A percentile compares a stretch with the other conserved stretches of the same genome.
Conservation (phyloP, 805 yeast species). For the Candida montana region DNA sequence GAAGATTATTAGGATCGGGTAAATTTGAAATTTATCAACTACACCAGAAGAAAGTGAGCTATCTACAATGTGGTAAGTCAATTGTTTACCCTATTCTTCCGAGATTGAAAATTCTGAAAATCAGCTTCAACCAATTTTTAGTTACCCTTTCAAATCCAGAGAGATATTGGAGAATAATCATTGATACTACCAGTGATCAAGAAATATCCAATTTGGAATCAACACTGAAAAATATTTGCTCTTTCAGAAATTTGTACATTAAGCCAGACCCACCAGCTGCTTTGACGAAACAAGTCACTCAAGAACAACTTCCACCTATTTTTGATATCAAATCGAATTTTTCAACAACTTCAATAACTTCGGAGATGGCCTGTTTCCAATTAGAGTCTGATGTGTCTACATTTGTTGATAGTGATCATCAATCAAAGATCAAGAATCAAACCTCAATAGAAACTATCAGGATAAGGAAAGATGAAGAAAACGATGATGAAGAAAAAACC, state of each 20-base stretch:
- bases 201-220: constrained; percentile 24
- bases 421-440: background rate
- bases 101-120: constrained; percentile 50
- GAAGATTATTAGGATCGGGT: constrained; percentile 57
- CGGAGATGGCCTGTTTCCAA: constrained; percentile 33
- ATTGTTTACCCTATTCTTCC: constrained; percentile 74
- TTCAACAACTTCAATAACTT: constrained; percentile 27
- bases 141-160: constrained; percentile 70
- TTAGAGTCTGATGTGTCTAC: constrained; percentile 30
- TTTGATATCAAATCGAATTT: constrained; percentile 9
- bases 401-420: constrained; percentile 30
- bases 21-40: constrained; percentile 53
- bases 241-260: constrained; percentile 36
- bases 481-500: constrained; percentile 8
- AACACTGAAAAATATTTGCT: constrained; percentile 28
- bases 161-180: constrained; percentile 60
- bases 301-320: background rate
- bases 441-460: background rate
- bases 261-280: constrained; percentile 5
- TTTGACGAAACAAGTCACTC: background rate
- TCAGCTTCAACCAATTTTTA: constrained; percentile 43
- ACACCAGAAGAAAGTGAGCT: constrained; percentile 52
- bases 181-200: constrained; percentile 20
- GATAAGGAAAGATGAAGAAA: background rate
- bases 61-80: constrained; percentile 51